Evolutionary conservation across 768 basidiomycete genomes (phyloP), one percentile per base, ranked within the genome.

Genomic region (Podaxis mareebaensis): DNA sequence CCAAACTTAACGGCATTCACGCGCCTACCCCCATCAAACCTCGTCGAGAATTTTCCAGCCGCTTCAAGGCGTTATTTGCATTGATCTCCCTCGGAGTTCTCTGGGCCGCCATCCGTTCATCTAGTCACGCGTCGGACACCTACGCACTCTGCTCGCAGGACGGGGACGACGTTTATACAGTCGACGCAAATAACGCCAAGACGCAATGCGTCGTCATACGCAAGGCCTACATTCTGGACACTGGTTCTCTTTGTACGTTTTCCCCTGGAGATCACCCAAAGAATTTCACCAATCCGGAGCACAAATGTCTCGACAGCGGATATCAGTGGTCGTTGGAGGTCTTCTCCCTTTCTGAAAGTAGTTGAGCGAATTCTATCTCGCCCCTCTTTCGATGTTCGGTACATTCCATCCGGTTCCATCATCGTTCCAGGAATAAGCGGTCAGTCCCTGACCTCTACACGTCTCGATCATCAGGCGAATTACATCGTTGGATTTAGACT

Each of bases 371-470:
- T 64, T 51, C 53, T 71, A 39, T 67, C 69, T 30, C 60, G 46
- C 20, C 51, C 58, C 12, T 51, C 62, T 26, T n/a, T 62, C 39
- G 36, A 64, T 58, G 74, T 86, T 60, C 84, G 79, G 55, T 84
- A 79, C 73, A 78, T 88, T 63, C 74, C 79, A 53, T 70, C 79
- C 44, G 85, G 83, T 13, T 82, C 89, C 48, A 84, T 89, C 58
- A 74, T 91, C 49, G 81, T 92, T 51, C 92, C 91, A 12, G 91
- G 91, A 1, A 71, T 93, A 61, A 88, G 82, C 71, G 90, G 89
- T 90, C 67, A 68, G 85, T 77, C 60, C 44, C 20, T 28, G 54
- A 40, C 46, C n/a, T 36, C 20, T 58, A 39, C 49, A 38, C 28
- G 42, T 64, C 20, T 33, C 39, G 49, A 40, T 24, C 54, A 53